A percentile compares a stretch with the other conserved stretches of the same genome.
Conservation (phyloP, 129 eudicot genomes). For the Flaveria trinervia region DNA sequence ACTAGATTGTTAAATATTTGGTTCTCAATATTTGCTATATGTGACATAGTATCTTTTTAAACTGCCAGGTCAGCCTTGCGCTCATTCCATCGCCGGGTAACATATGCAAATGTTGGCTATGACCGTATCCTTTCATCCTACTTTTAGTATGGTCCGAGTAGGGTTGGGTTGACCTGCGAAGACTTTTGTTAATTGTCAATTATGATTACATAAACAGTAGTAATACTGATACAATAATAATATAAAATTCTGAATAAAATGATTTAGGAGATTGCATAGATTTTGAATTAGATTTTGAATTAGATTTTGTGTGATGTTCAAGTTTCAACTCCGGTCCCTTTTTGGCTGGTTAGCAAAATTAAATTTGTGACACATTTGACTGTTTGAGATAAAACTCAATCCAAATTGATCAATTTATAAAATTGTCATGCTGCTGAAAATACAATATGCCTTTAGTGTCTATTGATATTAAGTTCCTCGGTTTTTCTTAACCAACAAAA, state of each 20-base stretch:
- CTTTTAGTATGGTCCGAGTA: neutral
- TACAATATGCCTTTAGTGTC: neutral
- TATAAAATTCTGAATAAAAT: neutral
- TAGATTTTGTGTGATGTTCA: neutral
- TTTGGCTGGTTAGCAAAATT: neutral
- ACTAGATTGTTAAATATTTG: neutral
- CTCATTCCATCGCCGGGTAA: constrained; percentile 81
- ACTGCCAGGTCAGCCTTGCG: constrained; percentile 86
- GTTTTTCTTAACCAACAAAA: constrained; percentile 32
- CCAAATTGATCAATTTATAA: neutral
- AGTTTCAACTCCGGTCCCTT: neutral
- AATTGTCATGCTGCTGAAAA: constrained; percentile 2
- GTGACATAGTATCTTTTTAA: constrained; percentile 8
- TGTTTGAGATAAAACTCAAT: neutral
- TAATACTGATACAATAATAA: neutral
- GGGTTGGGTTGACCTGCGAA: neutral
- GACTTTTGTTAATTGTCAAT: neutral
- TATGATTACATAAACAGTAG: neutral
- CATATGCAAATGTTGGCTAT: constrained; percentile 92
- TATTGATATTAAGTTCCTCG: neutral
- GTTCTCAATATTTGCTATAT: constrained; percentile 4
- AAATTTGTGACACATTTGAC: neutral
- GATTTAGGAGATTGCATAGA: neutral
- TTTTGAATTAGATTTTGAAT: constrained; percentile 1
- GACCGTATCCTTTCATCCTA: constrained; percentile 80